A percentile compares a stretch with the other conserved stretches of the same genome.
These are phyloP conservation scores for Aspergillus fijiensis DNA, from an alignment of 2,329 filamentous ascomycete genomes.

Conservation along the genomic window DNA sequence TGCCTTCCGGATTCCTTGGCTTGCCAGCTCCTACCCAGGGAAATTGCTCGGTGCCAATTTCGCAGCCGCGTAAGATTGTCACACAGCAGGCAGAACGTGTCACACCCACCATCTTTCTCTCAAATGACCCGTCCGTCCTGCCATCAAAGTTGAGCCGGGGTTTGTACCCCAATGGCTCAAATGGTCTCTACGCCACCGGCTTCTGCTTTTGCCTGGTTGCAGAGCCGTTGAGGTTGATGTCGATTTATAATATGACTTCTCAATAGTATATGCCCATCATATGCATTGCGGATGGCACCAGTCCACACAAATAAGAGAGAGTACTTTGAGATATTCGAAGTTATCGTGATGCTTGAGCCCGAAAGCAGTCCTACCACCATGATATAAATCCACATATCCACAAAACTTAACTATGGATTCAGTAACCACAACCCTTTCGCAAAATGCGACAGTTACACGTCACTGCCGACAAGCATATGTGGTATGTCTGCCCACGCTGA, in stretches of 20 bases:
- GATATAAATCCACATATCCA: neutral
- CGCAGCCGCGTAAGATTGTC: neutral
- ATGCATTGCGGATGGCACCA: neutral
- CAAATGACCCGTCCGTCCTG: neutral
- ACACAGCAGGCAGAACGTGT: neutral
- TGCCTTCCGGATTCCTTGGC: neutral
- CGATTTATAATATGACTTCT: neutral
- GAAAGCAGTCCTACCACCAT: neutral
- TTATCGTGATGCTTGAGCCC: neutral
- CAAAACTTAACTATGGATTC: neutral
- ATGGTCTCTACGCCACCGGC: neutral
- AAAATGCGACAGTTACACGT: neutral
- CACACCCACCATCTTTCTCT: neutral
- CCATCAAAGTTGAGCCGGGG: neutral
- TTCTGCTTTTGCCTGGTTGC: neutral
- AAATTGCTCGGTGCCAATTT: neutral
- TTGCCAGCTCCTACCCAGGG: neutral
- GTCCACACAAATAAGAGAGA: neutral
- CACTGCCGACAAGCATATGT: neutral
- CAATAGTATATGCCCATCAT: neutral
- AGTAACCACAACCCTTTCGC: neutral
- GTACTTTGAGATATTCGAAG: neutral
- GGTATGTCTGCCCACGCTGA: neutral
- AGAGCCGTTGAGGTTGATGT: neutral
- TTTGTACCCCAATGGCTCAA: neutral